Base-by-base conservation (phyloP, 2,329 filamentous ascomycete genomes). In the Calycina marina region DNA sequence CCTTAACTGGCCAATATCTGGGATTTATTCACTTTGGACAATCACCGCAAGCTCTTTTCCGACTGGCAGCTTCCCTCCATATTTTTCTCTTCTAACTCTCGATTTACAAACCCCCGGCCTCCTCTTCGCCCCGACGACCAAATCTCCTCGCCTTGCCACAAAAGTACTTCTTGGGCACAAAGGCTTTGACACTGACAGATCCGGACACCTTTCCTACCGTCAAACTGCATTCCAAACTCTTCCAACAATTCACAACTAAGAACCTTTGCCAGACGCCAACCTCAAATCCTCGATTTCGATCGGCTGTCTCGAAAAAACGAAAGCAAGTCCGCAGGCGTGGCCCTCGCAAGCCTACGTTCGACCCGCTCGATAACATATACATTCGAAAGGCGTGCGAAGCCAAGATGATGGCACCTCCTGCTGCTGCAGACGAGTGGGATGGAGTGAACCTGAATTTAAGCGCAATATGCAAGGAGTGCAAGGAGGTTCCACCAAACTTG, bases 381-480 rank as follows among this genome's bases (percentile, higher is more conserved):
- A 52, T 52, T 28, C 42, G 58, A 31, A 59, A 54, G 44, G 47
- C 54, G 25, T 60, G 61, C 47, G 43, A 52, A 39, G 46, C 55
- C 46, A 63, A 63, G 43, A 68, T 67, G 61, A 53, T 68, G 40
- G 47, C 42, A 29, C 35, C 40, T 24, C 37, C 31, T 20, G 31
- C 40, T 17, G 39, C 43, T 18, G 45, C 14, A 3, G 18, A 14
- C 12, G 20, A 20, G 12, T n/a, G 51, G 42, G 49, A 45, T 36
- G 44, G 35, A 29, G 78, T 93, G 55, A 90, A 96, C 46, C 68
- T 96, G 37, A 92, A 83, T 55, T 78, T 84, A 51, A 74, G 77
- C 44, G 59, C 96, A 41, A 77, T 84, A 42, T 98, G 90, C 56
- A 79, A 73, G 11, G 88, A 98, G 53, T 98, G 90, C 65, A 79